These are phyloP conservation scores for Paraglomus occultum DNA, from an alignment of 192 early-diverging fungal species.

Conservation along the genomic window DNA sequence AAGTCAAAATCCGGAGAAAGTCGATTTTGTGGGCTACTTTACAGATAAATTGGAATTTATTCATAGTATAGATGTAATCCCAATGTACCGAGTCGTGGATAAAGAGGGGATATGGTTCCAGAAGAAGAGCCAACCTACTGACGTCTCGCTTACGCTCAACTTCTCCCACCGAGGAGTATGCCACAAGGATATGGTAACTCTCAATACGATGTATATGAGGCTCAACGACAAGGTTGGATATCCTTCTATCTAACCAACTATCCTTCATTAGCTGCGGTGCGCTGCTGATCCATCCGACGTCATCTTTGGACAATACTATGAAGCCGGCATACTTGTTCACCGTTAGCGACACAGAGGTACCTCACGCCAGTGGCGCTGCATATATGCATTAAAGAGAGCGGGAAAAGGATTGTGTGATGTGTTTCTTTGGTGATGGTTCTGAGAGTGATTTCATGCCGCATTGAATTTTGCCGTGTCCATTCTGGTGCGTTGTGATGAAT, in stretches of 20 bases:
- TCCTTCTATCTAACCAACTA: constrained; percentile 99
- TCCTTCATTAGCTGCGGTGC: constrained; percentile 87
- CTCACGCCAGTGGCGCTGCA: constrained; percentile 88
- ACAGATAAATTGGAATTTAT: constrained; percentile 62
- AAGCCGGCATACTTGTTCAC: constrained; percentile 68
- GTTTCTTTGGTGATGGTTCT: constrained; percentile 98
- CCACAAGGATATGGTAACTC: constrained; percentile 79
- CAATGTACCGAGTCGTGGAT: constrained; percentile 95
- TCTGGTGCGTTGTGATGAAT: constrained; percentile 61
- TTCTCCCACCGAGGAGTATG: constrained; percentile 64
- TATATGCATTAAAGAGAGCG: constrained; percentile 86
- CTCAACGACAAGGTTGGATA: constrained; percentile 96
- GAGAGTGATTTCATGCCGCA: constrained; percentile 97
- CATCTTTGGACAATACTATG: constrained; percentile 96
- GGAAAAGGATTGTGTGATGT: constrained; percentile 80
- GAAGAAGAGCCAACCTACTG: constrained; percentile 63
- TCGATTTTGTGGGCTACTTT: constrained; percentile 64
- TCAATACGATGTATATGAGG: constrained; percentile 97
- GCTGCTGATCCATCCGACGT: constrained; percentile 77
- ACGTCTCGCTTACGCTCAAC: no score
- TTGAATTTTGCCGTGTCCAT: constrained; percentile 96
- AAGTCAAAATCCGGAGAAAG: constrained; percentile 50
- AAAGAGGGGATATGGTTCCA: constrained; percentile 69
- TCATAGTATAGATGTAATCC: constrained; percentile 66
- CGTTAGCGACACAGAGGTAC: no score